Conservation (phyloP, 2,329 filamentous ascomycete species). For the Lachnellula subtilissima region DNA sequence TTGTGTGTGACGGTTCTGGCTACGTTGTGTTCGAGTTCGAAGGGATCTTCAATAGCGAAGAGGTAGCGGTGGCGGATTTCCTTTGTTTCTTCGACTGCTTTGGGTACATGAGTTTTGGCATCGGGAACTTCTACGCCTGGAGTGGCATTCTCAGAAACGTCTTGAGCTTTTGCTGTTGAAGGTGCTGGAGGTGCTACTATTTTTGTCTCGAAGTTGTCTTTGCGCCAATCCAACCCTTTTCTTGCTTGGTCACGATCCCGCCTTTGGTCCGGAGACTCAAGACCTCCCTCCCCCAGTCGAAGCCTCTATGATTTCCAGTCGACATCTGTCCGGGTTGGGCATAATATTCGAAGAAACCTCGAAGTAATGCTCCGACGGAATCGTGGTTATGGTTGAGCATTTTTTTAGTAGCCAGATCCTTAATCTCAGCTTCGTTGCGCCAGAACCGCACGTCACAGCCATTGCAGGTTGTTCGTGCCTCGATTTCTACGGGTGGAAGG, state of each 20-base stretch:
- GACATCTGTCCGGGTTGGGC: slow-evolving; percentile 55
- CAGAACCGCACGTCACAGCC: slow-evolving; percentile 74
- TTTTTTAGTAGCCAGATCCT: slow-evolving; percentile 50
- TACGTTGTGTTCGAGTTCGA: slow-evolving; percentile 83
- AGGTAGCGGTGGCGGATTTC: slow-evolving; percentile 77
- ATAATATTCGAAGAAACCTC: slow-evolving; percentile 87
- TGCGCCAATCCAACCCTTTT: slow-evolving; percentile 84
- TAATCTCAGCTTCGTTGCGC: slow-evolving; percentile 67
- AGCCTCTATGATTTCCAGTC: slow-evolving; percentile 50
- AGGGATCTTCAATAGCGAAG: slow-evolving; percentile 88
- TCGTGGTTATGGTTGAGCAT: slow-evolving; percentile 65
- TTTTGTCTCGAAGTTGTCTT: slow-evolving; percentile 59
- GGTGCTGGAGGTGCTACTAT: slow-evolving; percentile 29
- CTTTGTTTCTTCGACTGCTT: slow-evolving; percentile 39
- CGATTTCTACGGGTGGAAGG: slow-evolving; percentile 38
- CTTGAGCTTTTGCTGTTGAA: slow-evolving; percentile 4
- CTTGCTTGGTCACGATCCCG: slow-evolving; percentile 66
- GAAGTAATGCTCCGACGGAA: slow-evolving; percentile 64
- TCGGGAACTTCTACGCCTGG: background rate
- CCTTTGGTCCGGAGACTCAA: slow-evolving; percentile 69
- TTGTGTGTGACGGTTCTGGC: slow-evolving; percentile 79
- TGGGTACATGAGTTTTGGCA: slow-evolving; percentile 14
- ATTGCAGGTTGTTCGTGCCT: slow-evolving; percentile 43
- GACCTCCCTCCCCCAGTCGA: slow-evolving; percentile 77
- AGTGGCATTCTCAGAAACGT: background rate